A percentile compares a stretch with the other conserved stretches of the same genome.
These are phyloP conservation scores for Coemansia sp. DNA, from an alignment of 192 early-diverging fungal genomes.

Conservation along the genomic window DNA sequence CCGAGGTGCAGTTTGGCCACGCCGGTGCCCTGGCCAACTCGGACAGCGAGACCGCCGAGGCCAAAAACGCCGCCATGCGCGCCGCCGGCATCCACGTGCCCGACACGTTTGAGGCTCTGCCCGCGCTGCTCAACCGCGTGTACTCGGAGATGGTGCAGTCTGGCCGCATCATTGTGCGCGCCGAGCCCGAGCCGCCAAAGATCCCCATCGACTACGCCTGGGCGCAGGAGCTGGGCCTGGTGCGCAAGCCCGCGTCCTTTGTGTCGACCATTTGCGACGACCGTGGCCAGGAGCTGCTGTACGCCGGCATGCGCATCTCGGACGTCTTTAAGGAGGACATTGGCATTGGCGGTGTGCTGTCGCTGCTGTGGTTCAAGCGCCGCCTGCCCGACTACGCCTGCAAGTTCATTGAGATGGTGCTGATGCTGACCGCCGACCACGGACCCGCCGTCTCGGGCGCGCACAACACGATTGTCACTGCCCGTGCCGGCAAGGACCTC, in stretches of 20 bases:
- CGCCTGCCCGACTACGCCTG: conserved; percentile 90
- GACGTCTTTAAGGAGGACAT: conserved; percentile 99
- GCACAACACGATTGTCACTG: conserved; percentile 84
- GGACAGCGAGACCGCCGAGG: conserved; percentile 92
- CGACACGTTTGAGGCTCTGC: conserved; percentile 94
- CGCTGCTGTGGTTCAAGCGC: conserved; percentile 98
- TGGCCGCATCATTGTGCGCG: conserved; percentile 62
- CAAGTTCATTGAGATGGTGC: conserved; percentile 99
- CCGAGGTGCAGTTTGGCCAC: conserved; percentile 98
- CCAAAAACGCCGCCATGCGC: conserved; percentile 88
- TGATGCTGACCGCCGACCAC: conserved; percentile 99
- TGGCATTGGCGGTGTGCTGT: conserved; percentile 96
- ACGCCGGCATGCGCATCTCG: conserved; percentile 97
- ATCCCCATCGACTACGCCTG: conserved; percentile 99
- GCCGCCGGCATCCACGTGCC: conserved; percentile 88
- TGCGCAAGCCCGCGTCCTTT: conserved; percentile 97
- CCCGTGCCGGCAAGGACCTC: conserved; percentile 97
- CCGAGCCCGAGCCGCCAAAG: conserved; percentile 94
- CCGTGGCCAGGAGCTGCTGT: conserved; percentile 97
- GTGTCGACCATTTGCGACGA: conserved; percentile 99
- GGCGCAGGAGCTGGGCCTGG: conserved; percentile 97
- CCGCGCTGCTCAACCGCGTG: conserved; percentile 70
- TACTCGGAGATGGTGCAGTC: conserved; percentile 74
- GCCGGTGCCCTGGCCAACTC: conserved; percentile 96
- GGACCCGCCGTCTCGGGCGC: conserved; percentile 97